Conservation (phyloP, 352 stramenopile genomes). For the Phytophthora syringae region DNA sequence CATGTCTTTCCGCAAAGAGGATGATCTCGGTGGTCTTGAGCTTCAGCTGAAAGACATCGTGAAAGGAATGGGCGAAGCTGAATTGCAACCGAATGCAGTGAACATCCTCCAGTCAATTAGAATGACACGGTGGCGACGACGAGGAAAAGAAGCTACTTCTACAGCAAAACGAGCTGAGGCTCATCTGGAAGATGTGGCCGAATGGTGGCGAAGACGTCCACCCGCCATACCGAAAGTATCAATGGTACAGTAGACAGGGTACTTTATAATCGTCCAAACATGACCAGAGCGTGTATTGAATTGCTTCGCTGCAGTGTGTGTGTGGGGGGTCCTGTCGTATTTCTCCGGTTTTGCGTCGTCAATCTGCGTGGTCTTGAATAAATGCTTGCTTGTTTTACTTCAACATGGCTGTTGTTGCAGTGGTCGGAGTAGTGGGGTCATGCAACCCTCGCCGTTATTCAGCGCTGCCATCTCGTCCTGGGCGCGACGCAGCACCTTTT, state of each 20-base stretch:
- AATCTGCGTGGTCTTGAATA: constrained; percentile 4
- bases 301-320: constrained; percentile 1
- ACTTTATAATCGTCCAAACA: too few relatives aligned
- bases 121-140: constrained; percentile 26
- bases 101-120: constrained; percentile 25
- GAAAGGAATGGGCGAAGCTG: constrained; percentile 29
- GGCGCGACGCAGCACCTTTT: constrained; percentile 75
- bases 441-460: constrained; percentile 60
- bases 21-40: constrained; percentile 6
- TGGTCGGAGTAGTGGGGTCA: constrained; percentile 37
- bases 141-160: constrained; percentile 12
- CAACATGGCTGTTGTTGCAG: constrained; percentile 28
- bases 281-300: constrained; percentile 2
- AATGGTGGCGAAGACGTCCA: constrained; percentile 58
- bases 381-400: constrained; percentile 21
- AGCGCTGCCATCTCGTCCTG: constrained; percentile 78
- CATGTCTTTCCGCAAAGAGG: neutral
- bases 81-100: constrained; percentile 6
- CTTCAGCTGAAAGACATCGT: constrained; percentile 44
- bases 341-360: constrained; percentile 1
- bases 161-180: constrained; percentile 26
- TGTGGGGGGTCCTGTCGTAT: neutral
- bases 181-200: constrained; percentile 46
- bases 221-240: too few relatives aligned
- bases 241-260: too few relatives aligned